Conservation (phyloP, 78 protist species). For the Guillardia theta region DNA sequence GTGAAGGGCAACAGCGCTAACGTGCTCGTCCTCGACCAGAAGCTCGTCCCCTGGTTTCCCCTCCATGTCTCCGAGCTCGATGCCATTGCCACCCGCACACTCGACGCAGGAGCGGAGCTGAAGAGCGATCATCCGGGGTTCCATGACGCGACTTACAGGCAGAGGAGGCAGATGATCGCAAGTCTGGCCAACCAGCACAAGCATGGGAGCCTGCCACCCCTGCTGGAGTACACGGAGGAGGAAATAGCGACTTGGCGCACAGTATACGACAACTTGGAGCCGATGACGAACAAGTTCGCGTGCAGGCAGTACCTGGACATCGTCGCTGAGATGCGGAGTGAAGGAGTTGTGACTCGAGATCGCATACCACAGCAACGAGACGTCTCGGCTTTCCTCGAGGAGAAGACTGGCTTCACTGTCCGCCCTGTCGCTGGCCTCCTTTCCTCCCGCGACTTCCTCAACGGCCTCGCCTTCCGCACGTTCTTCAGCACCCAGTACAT, state of each 20-base stretch:
- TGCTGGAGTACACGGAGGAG: slow-evolving; percentile 69
- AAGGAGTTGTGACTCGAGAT: no score
- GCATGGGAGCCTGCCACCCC: slow-evolving; percentile 72
- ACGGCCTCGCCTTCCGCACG: slow-evolving; percentile 89
- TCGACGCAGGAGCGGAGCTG: slow-evolving; percentile 72
- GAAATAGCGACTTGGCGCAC: slow-evolving; percentile 81
- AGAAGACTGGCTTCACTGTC: slow-evolving; percentile 87
- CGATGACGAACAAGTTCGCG: no score
- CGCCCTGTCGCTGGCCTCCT: slow-evolving; percentile 89
- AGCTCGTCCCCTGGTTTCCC: slow-evolving; percentile 72
- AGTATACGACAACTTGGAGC: no score
- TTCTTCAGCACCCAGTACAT: slow-evolving; percentile 91
- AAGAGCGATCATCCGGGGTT: slow-evolving; percentile 88
- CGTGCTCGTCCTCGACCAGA: not conserved
- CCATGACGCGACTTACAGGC: slow-evolving; percentile 78
- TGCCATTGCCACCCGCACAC: slow-evolving; percentile 47
- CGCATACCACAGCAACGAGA: no score
- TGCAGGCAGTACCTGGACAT: no score
- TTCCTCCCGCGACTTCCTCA: slow-evolving; percentile 90
- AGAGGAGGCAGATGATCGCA: slow-evolving; percentile 72
- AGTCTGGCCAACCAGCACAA: not conserved
- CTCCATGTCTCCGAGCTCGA: slow-evolving; percentile 59
- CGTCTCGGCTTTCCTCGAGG: no score
- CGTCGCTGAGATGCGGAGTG: no score
- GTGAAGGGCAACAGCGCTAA: not conserved